Conservation (phyloP, 2,329 filamentous ascomycete genomes). For the Penicillium decumbens region DNA sequence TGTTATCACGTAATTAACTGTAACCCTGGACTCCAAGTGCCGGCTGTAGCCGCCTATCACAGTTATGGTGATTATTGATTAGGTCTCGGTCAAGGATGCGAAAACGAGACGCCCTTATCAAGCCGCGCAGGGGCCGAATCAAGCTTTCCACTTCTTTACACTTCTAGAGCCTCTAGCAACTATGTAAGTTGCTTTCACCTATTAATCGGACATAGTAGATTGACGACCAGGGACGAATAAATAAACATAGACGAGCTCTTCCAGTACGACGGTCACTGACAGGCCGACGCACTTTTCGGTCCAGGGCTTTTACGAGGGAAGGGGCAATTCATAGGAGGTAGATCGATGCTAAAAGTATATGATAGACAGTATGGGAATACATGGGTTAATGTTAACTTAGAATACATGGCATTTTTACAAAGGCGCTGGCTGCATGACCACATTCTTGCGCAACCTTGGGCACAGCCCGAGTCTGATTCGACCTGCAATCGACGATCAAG, state of each 20-base stretch:
- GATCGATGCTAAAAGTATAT: slow-evolving; percentile 3
- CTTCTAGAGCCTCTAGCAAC: neutral
- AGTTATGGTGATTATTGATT: slow-evolving; percentile 4
- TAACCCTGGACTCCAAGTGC: slow-evolving; percentile 6
- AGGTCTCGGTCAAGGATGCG: neutral
- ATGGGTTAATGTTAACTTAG: slow-evolving; percentile 21
- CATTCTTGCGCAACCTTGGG: neutral
- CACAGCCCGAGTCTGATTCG: neutral
- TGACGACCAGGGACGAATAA: too few relatives aligned
- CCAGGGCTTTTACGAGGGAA: neutral
- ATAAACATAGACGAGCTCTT: neutral
- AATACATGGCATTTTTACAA: slow-evolving; percentile 25
- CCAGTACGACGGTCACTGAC: neutral
- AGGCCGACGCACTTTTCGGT: neutral
- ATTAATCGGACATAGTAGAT: too few relatives aligned
- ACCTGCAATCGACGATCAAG: neutral
- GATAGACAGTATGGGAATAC: slow-evolving; percentile 9
- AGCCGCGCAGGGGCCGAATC: neutral
- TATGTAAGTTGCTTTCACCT: too few relatives aligned
- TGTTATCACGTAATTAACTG: slow-evolving; percentile 26
- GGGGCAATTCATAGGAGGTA: neutral
- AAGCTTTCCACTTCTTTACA: neutral
- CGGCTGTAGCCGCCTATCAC: slow-evolving; percentile 21
- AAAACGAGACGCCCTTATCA: neutral
- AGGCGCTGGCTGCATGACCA: slow-evolving; percentile 3